Conservation (phyloP, 2,329 filamentous ascomycete species). For the Cladosporium cucumerinum region DNA sequence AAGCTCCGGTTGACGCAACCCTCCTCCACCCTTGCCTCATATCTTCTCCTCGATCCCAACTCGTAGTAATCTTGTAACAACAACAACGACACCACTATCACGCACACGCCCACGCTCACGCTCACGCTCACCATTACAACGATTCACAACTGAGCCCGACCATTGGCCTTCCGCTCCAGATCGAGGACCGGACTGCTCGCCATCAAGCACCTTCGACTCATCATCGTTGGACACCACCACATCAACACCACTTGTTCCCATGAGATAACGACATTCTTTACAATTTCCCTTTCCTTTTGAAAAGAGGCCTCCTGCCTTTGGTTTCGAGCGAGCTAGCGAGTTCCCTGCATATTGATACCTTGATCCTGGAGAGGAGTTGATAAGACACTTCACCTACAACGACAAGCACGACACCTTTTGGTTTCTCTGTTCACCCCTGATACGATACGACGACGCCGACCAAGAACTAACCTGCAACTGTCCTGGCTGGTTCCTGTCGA, state of each 20-base stretch:
- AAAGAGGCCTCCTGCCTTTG: slow-evolving; percentile 17
- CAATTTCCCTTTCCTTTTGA: slow-evolving; percentile 41
- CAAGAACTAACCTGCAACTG: slow-evolving; percentile 2
- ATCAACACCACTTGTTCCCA: slow-evolving; percentile 23
- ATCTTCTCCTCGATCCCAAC: neutral
- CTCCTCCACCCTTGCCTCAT: slow-evolving; percentile 8
- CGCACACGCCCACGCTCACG: slow-evolving; percentile 4
- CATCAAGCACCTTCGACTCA: slow-evolving; percentile 3
- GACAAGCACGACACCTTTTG: slow-evolving; percentile 9
- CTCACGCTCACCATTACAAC: slow-evolving; percentile 7
- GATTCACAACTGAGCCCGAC: neutral
- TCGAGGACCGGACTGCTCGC: slow-evolving; percentile 10
- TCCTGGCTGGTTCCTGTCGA: slow-evolving; percentile 13
- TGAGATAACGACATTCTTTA: slow-evolving; percentile 44
- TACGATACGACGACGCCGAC: slow-evolving; percentile 15
- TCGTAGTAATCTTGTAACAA: slow-evolving; percentile 18
- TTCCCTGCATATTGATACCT: slow-evolving; percentile 19
- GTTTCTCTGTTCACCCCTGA: slow-evolving; percentile 1
- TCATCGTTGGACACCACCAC: slow-evolving; percentile 21
- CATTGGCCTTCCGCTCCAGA: slow-evolving; percentile 5
- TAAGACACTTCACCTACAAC: slow-evolving; percentile 3
- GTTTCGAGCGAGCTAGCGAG: slow-evolving; percentile 23
- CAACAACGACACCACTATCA: slow-evolving; percentile 2
- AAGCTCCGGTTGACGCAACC: slow-evolving; percentile 5
- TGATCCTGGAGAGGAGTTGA: slow-evolving; percentile 11